Percentiles rank a stretch among this genome's conserved stretches.
phyloP scores from a whole-genome alignment of 768 basidiomycete genomes.

The Serendipita vermifera region DNA sequence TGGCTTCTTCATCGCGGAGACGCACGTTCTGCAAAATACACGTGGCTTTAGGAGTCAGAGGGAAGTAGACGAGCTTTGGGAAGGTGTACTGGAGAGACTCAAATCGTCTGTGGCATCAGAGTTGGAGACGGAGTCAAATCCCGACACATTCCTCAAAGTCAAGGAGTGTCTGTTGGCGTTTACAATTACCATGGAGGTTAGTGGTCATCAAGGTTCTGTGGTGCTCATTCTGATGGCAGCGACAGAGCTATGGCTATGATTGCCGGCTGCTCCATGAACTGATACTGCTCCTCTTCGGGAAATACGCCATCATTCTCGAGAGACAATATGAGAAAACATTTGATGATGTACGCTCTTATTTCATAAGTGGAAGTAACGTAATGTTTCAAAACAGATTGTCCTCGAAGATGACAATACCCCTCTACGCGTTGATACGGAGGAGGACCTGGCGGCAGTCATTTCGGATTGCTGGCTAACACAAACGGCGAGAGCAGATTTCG shows the following conservation, averaged over 20 bases:
- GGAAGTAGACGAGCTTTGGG: slow-evolving; percentile 94
- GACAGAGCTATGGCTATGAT: slow-evolving; percentile 74
- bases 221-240: too few species aligned
- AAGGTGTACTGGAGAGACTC: slow-evolving; percentile 62
- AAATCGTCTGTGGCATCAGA: slow-evolving; percentile 61
- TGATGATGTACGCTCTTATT: slow-evolving; percentile 50
- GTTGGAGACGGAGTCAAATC: slow-evolving; percentile 59
- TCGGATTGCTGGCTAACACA: slow-evolving; percentile 69
- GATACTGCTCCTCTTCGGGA: slow-evolving; percentile 80
- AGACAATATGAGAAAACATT: slow-evolving; percentile 69
- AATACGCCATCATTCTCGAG: slow-evolving; percentile 72
- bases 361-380: too few species aligned
- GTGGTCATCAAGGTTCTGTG: too few species aligned
- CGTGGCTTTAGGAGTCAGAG: slow-evolving; percentile 78
- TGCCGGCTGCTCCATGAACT: slow-evolving; percentile 71
- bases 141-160: slow-evolving; percentile 65
- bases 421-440: slow-evolving; percentile 47
- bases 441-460: slow-evolving; percentile 62
- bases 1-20: slow-evolving; percentile 96
- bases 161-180: slow-evolving; percentile 79
- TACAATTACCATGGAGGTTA: slow-evolving; percentile 90
- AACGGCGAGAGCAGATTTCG: slow-evolving; percentile 48
- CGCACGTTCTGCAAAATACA: slow-evolving; percentile 79
- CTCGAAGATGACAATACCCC: slow-evolving; percentile 77
- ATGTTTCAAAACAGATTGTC: too few species aligned